A percentile compares a stretch with the other conserved stretches of the same genome.
These are phyloP conservation scores for Pyrenochaeta sp. DNA, from an alignment of 2,329 filamentous ascomycete genomes.

Conservation along the genomic window DNA sequence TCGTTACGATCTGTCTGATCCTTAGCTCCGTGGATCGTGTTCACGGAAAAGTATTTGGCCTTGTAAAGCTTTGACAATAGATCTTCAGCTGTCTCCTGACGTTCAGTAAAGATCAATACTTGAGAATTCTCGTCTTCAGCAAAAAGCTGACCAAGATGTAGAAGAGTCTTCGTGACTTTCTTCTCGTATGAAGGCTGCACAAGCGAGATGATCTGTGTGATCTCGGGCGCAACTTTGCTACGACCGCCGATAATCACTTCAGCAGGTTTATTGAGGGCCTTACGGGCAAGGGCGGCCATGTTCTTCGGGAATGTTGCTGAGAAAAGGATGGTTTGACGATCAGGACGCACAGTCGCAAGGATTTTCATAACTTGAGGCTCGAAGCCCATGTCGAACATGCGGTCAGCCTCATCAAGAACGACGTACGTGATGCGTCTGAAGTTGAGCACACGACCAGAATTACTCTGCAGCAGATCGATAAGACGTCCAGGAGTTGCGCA, in stretches of 20 bases:
- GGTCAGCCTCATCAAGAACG: constrained; percentile 95
- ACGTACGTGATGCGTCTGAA: constrained; percentile 89
- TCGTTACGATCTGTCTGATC: constrained; percentile 48
- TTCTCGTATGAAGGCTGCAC: constrained; percentile 63
- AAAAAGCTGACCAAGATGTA: constrained; percentile 87
- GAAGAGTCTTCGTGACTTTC: constrained; percentile 85
- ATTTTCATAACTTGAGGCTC: constrained; percentile 99
- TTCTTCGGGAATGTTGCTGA: constrained; percentile 95
- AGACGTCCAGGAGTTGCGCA: constrained; percentile 88
- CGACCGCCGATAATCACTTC: constrained; percentile 92
- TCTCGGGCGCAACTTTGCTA: constrained; percentile 73
- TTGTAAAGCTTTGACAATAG: constrained; percentile 42
- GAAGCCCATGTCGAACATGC: constrained; percentile 99
- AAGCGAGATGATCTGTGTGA: constrained; percentile 92
- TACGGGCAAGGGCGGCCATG: constrained; percentile 89
- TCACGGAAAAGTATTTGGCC: constrained; percentile 55
- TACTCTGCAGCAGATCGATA: constrained; percentile 93
- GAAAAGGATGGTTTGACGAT: constrained; percentile 93
- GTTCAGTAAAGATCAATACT: constrained; percentile 88
- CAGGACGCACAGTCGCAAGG: constrained; percentile 86
- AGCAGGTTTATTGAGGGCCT: constrained; percentile 83
- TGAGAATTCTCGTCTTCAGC: constrained; percentile 88
- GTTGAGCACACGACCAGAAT: constrained; percentile 93
- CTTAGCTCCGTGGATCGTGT: constrained; percentile 84
- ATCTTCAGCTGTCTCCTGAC: constrained; percentile 74